Conservation (phyloP, 768 basidiomycete genomes). For the Phallus indusiatus region DNA sequence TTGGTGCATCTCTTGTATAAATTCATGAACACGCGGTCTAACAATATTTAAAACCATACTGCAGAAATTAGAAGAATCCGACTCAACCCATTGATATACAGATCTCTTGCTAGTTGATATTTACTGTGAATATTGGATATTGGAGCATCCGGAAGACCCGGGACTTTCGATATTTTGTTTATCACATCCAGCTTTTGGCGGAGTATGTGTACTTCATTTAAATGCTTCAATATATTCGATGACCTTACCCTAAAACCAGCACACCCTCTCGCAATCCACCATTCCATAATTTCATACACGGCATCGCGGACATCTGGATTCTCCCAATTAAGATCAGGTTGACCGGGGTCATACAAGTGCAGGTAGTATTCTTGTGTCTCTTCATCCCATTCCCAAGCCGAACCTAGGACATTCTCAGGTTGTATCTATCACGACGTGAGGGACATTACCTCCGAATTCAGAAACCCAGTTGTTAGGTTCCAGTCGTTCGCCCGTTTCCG, state of each 20-base stretch:
- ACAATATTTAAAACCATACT: constrained; percentile 1
- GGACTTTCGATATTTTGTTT: constrained; percentile 55
- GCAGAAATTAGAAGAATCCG: background rate
- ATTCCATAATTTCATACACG: constrained; percentile 56
- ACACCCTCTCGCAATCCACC: constrained; percentile 67
- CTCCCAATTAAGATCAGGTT: constrained; percentile 76
- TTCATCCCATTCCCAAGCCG: constrained; percentile 65
- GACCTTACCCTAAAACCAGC: constrained; percentile 57
- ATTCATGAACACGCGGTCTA: constrained; percentile 61
- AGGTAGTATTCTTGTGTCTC: constrained; percentile 61
- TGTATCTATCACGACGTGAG: background rate
- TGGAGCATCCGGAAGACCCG: constrained; percentile 58
- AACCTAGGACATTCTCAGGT: constrained; percentile 28
- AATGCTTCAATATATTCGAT: background rate
- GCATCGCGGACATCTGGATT: constrained; percentile 44
- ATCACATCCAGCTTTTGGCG: constrained; percentile 55
- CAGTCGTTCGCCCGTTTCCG: constrained; percentile 39
- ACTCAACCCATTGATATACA: constrained; percentile 51
- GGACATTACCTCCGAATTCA: constrained; percentile 44
- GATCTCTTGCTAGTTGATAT: constrained; percentile 43
- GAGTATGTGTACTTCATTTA: background rate
- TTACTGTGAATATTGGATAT: constrained; percentile 39
- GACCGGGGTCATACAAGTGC: constrained; percentile 55
- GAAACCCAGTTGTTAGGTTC: constrained; percentile 74
- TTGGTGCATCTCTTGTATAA: constrained; percentile 52